Percentiles rank a stretch among this genome's conserved stretches.
phyloP scores from a whole-genome alignment of 2,329 filamentous ascomycete species.

The Fusarium foetens region DNA sequence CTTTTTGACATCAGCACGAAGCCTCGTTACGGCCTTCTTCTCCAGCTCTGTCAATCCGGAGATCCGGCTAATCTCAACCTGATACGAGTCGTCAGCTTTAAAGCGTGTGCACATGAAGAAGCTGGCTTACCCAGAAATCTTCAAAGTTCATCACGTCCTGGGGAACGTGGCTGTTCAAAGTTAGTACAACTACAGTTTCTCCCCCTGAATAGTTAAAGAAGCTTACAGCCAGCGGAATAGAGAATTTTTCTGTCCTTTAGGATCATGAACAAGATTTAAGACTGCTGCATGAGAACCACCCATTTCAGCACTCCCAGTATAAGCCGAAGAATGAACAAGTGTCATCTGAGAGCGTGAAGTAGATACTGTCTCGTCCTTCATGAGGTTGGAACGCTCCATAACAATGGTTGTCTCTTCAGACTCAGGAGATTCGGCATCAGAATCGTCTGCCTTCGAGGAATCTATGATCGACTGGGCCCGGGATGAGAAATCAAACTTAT shows the following conservation, averaged over 20 bases:
- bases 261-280: conserved; percentile 51
- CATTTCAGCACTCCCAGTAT: conserved; percentile 52
- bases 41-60: conserved; percentile 49
- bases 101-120: fast-evolving
- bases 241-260: conserved; percentile 46
- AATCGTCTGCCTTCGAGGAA: conserved; percentile 43
- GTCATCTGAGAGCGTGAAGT: conserved; percentile 32
- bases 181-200: conserved; percentile 25
- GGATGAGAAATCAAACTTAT: conserved; percentile 44
- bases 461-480: conserved; percentile 35
- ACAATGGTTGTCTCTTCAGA: conserved; percentile 37
- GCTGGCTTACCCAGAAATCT: conserved; percentile 51
- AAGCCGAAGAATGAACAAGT: conserved; percentile 49
- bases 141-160: conserved; percentile 57
- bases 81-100: background rate
- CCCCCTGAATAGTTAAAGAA: fast-evolving
- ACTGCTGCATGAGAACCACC: conserved; percentile 50
- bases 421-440: conserved; percentile 45
- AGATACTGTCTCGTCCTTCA: conserved; percentile 22
- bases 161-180: conserved; percentile 48
- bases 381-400: conserved; percentile 15
- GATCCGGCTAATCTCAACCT: conserved; percentile 51
- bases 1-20: conserved; percentile 53
- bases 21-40: conserved; percentile 48
- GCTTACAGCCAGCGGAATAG: conserved; percentile 57